phyloP scores from a whole-genome alignment of 106 monocot genomes.

The Hemerocallis citrina region DNA sequence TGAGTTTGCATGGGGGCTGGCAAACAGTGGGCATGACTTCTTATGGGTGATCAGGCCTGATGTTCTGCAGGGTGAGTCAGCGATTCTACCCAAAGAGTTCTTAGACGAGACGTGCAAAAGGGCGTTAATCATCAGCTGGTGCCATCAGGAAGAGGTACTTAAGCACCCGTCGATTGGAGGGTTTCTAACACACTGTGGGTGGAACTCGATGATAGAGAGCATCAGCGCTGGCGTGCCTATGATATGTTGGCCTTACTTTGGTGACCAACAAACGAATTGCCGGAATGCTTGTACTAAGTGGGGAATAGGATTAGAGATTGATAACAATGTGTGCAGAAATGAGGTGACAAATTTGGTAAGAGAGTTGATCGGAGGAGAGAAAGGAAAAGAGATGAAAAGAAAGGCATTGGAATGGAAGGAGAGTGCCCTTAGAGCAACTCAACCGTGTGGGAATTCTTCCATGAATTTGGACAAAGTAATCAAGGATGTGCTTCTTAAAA shows the following conservation, averaged over 20 bases:
- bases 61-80: conserved; percentile 20
- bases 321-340: conserved; percentile 27
- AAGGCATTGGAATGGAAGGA: conserved; percentile 33
- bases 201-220: conserved; percentile 62
- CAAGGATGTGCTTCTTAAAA: too few relatives aligned
- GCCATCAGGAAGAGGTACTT: conserved; percentile 40
- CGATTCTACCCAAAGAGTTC: conserved; percentile 32
- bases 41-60: conserved; percentile 40
- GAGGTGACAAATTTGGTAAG: conserved; percentile 25
- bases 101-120: conserved; percentile 11
- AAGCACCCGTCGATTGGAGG: conserved; percentile 26
- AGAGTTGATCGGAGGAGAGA: conserved; percentile 45
- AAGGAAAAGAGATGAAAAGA: conserved; percentile 34
- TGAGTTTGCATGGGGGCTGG: conserved; percentile 53
- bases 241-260: conserved; percentile 44
- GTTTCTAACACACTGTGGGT: conserved; percentile 52
- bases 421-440: conserved; percentile 6
- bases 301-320: conserved; percentile 51
- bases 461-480: not conserved
- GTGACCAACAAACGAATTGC: conserved; percentile 50
- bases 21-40: conserved; percentile 23
- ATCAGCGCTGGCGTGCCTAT: conserved; percentile 34
- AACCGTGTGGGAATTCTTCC: conserved; percentile 24
- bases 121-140: conserved; percentile 33
- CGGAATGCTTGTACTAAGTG: conserved; percentile 28